phyloP scores from a whole-genome alignment of 2,329 filamentous ascomycete species.

The Clathrospora elynae region DNA sequence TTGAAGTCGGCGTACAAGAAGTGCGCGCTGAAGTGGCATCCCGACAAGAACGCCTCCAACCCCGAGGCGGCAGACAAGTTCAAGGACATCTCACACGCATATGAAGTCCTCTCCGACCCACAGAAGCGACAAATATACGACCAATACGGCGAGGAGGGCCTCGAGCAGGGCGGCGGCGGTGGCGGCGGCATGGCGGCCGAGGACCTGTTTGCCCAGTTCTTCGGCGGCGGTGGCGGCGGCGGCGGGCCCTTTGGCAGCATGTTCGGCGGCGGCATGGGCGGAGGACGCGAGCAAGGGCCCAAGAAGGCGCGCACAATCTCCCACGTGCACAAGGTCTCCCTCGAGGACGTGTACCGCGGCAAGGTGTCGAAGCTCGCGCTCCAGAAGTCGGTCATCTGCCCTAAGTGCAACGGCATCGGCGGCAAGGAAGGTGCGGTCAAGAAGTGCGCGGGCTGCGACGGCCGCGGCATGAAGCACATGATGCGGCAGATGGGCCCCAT shows the following conservation, averaged over 20 bases:
- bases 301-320: slow-evolving; percentile 94
- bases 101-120: slow-evolving; percentile 89
- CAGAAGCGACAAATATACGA: slow-evolving; percentile 94
- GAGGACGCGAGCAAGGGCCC: slow-evolving; percentile 79
- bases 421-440: slow-evolving; percentile 98
- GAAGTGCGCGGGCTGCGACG: slow-evolving; percentile 87
- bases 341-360: slow-evolving; percentile 97
- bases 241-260: slow-evolving; percentile 72
- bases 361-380: slow-evolving; percentile 97
- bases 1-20: slow-evolving; percentile 91
- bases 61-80: slow-evolving; percentile 95
- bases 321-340: slow-evolving; percentile 96
- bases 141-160: slow-evolving; percentile 94
- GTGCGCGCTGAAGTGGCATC: slow-evolving; percentile 81
- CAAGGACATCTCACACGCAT: slow-evolving; percentile 95
- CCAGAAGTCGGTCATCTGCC: slow-evolving; percentile 96
- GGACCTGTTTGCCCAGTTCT: slow-evolving; percentile 97
- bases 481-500: slow-evolving; percentile 99
- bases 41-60: slow-evolving; percentile 95
- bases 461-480: slow-evolving; percentile 99
- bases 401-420: slow-evolving; percentile 89
- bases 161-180: slow-evolving; percentile 81
- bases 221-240: slow-evolving; percentile 69
- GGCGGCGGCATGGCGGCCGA: slow-evolving; percentile 90
- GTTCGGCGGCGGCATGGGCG: slow-evolving; percentile 60